Evolutionary conservation across 805 yeast genomes (phyloP), one percentile per base, ranked within the genome.

Genomic region (Lipomyces yamanashiensis): DNA sequence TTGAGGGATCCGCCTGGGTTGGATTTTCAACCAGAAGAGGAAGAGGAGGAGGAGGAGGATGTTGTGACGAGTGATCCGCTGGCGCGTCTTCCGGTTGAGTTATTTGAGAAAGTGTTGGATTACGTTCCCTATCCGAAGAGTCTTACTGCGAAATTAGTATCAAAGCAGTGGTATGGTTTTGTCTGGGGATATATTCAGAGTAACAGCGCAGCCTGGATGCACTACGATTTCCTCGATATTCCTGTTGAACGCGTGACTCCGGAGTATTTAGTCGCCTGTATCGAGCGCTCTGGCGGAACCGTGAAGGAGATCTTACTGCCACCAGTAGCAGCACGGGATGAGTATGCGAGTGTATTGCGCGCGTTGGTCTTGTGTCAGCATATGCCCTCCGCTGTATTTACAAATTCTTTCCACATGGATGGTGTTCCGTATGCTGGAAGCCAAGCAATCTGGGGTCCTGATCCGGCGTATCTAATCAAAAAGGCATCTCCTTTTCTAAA

Each of bases 221-320:
- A 44, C 21, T 58, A 61, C 50, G 66, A 64, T 53, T 64, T 64
- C 37, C n/a, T 37, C 12, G 17, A 47, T 17, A 17, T 28, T 9
- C 28, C 47, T 9, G 33, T 52, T 28, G 62, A 61, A 9, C 48
- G 57, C 7, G 44, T 64, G 36, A 61, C 66, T n/a, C 63, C 58
- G 5, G 67, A 64, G 19, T 64, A 52, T 53, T 50, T 64, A n/a
- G 59, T 59, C 15, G 57, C 60, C 23, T 62, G 66, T 45, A 40
- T 62, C 13, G 44, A 44, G 48, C 54, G 55, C 8, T 53, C 66
- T 8, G 54, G 48, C 15, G 63, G 63, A 6, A 28, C 17, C 21
- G 63, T 54, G 13, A 54, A 41, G n/a, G 34, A 37, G 40, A 37
- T 55, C 17, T 15, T 52, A 21, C 37, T 58, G 7, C 60, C 63